Evolutionary conservation across 2,329 filamentous ascomycete species (phyloP), one percentile per base, ranked within the genome.

Genomic region (Blastomyces emzantsi): DNA sequence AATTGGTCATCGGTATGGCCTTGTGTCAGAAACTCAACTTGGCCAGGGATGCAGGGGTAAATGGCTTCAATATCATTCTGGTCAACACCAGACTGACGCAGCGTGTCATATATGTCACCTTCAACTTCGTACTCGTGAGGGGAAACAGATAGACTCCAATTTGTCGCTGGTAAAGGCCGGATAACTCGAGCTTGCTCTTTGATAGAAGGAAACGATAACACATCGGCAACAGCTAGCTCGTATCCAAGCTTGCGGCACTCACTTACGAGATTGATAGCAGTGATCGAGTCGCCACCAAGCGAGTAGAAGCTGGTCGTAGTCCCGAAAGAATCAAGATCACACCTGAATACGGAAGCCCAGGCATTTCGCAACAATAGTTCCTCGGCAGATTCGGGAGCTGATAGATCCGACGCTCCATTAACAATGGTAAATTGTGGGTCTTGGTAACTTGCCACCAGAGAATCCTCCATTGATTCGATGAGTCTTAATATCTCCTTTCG

Each of bases 321-420:
- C 15, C 57, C 41, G 43, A 60, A 9, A n/a, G 57, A 30, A 19
- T 47, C 41, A 30, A 2, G n/a, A 15, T 33, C 7, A 33, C 39
- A 33, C 6, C 19, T n/a, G 39, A 60, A 47, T 45, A 60, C 33
- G 43, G 41, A 47, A 41, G 22, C 25, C 57, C 57, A 60, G 19
- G 17, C 41, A 6, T 25, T 39, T 57, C 41, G 88, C 0, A 90
- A 90, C 0, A 85, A 87, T 76, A 86, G 86, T 39, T 83, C 82
- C 13, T 75, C 77, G 43, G 95, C 79, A 0, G 79, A 74, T 0
- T 72, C 68, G 3, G 71, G 63, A 0, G 82, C 70, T 0, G 85
- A 70, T 0, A 75, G 71, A 2, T 87, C 77, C 0, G 81, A 0
- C 81, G 76, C 0, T 77, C 66, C 1, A 83, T 83, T 25, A 25